Evolutionary conservation across 352 stramenopile species (phyloP), one percentile per base, ranked within the genome.

Genomic region (Phytopythium mirpurense): DNA sequence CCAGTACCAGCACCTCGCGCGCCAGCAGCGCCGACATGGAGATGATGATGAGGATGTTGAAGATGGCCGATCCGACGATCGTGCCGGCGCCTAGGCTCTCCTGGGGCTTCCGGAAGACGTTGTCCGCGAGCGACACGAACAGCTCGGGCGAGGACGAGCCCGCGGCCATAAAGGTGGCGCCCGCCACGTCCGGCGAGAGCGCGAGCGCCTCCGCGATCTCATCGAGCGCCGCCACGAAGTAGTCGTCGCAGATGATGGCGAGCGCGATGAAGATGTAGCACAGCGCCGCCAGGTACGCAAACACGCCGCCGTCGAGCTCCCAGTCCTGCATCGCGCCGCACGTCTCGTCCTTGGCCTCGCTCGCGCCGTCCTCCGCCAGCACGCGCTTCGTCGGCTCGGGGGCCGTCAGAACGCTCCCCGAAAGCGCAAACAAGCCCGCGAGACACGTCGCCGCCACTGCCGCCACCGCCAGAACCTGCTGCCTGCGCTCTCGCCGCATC

Each of bases 161-260:
- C 0, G 86, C 81, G 5, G 85, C 85, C 74, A 95, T 88, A 63
- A 95, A 93, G 2, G 83, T 91, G 8, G 85, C 85, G 53, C 83
- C 83, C 5, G 81, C 83, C 21, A 93, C 83, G 52, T 95, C 83
- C 32, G 84, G 70, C 15, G 80, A 85, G 21, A 95, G 65, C 23
- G 54, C 64, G 23, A 88, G 44, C 3, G 54, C 56, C n/a, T 85
- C 78, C 4, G 80, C 81, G 49, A 95, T 82, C 43, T 74, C 76
- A 57, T 96, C 85, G 19, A 96, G 68, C 31, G 85, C 52, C 14
- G 81, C 74, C 31, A 91, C 83, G 31, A 96, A 88, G 65, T 94
- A 95, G 65, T 96, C 86, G 63, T 96, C 86, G 51, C 75, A 90
- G 36, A 96, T 86, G 67, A 96, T 86, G 42, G 86, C 86, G 42